Conservation (phyloP, 306 rosid genomes). For the Betula pendula region DNA sequence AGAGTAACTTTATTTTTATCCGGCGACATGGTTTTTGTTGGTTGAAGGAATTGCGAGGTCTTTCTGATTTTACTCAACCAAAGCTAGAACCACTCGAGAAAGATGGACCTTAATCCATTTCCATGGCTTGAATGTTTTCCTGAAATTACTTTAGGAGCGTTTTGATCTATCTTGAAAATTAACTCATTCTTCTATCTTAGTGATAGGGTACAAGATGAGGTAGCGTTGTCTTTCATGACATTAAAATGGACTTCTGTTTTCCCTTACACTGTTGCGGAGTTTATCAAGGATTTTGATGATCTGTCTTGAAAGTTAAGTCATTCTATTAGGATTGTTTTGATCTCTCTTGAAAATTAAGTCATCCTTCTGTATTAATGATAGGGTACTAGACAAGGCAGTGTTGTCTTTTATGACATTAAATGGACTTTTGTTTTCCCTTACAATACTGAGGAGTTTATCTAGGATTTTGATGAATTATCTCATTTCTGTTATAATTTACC, state of each 20-base stretch:
- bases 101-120: neutral
- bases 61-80: slow-evolving; percentile 10
- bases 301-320: neutral
- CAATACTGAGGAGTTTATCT: neutral
- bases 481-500: neutral
- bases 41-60: neutral
- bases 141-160: neutral
- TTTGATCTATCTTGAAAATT: neutral
- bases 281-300: neutral
- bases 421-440: neutral
- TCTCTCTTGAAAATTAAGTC: neutral
- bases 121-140: neutral
- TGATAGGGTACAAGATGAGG: neutral
- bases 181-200: neutral
- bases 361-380: neutral
- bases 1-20: neutral
- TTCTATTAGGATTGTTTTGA: neutral
- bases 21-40: neutral
- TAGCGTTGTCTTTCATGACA: neutral
- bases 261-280: neutral
- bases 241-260: neutral
- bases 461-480: neutral
- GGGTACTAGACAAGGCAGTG: neutral
- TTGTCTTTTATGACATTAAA: neutral
- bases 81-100: neutral